These are phyloP conservation scores for Albizia julibrissin DNA, from an alignment of 306 rosid genomes.

Conservation along the genomic window DNA sequence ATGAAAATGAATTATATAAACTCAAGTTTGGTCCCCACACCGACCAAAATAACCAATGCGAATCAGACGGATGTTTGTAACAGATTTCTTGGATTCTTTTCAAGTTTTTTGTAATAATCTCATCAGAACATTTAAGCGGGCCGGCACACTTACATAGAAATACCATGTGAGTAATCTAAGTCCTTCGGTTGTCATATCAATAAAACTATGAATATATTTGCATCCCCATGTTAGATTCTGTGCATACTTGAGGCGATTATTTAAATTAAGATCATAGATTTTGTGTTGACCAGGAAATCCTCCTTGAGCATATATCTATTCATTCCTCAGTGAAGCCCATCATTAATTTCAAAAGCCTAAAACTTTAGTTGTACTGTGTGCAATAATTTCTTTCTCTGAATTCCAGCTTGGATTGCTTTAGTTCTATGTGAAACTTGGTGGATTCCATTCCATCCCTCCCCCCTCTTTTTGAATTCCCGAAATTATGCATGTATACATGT, in stretches of 20 bases:
- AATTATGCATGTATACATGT: not conserved
- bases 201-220: conserved; percentile 30
- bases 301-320: conserved; percentile 23
- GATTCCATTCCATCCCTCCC: conserved; percentile 5
- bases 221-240: conserved; percentile 45
- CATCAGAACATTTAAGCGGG: conserved; percentile 12
- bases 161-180: conserved; percentile 58
- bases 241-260: conserved; percentile 24
- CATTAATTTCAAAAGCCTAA: conserved; percentile 40
- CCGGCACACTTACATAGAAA: conserved; percentile 53
- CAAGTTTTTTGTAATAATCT: conserved; percentile 25
- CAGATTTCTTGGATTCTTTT: conserved; percentile 47
- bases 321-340: conserved; percentile 26
- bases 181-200: conserved; percentile 55
- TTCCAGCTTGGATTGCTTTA: conserved; percentile 37
- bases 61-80: conserved; percentile 75
- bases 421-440: conserved; percentile 18
- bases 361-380: not conserved
- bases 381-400: conserved; percentile 18
- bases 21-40: conserved; percentile 52
- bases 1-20: conserved; percentile 8
- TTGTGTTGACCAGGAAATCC: conserved; percentile 44
- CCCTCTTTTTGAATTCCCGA: conserved; percentile 6
- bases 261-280: conserved; percentile 29
- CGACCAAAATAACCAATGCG: conserved; percentile 89